A percentile compares a stretch with the other conserved stretches of the same genome.
Conservation (phyloP, 495 filamentous ascomycete genomes). For the Aspergillus baeticus region DNA sequence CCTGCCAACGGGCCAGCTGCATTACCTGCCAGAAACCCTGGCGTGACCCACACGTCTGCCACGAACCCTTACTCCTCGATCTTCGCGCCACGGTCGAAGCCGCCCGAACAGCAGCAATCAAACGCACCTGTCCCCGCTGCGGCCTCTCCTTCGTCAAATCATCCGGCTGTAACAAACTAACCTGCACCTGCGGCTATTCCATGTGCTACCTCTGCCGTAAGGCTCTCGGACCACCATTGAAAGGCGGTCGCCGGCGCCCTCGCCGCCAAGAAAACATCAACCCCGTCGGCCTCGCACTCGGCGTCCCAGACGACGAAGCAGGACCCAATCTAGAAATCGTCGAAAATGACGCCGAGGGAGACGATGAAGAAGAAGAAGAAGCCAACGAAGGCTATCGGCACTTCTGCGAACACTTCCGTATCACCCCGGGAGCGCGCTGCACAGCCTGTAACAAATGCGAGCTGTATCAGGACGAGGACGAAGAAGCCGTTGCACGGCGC, state of each 20-base stretch:
- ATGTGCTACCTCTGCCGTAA: constrained; percentile 93
- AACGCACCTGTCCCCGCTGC: constrained; percentile 91
- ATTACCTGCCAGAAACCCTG: constrained; percentile 67
- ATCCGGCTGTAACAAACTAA: constrained; percentile 93
- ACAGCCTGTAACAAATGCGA: constrained; percentile 83
- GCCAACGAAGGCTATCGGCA: constrained; percentile 76
- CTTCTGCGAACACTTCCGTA: constrained; percentile 94
- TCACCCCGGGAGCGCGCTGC: constrained; percentile 66
- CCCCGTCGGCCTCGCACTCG: constrained; percentile 11
- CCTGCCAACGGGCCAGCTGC: constrained; percentile 70
- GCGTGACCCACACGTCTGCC: constrained; percentile 67
- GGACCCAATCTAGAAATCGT: constrained; percentile 9
- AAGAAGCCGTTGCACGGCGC: constrained; percentile 69
- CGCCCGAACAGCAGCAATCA: constrained; percentile 88
- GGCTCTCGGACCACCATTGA: constrained; percentile 36
- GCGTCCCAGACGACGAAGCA: constrained; percentile 2
- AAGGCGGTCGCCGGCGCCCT: not conserved
- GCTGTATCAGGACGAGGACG: constrained; percentile 83
- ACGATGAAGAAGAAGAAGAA: constrained; percentile 32
- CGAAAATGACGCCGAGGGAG: constrained; percentile 17
- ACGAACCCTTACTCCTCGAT: constrained; percentile 61
- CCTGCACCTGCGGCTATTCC: constrained; percentile 94
- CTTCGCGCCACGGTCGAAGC: constrained; percentile 85
- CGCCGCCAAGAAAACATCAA: constrained; percentile 23
- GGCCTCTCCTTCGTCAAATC: constrained; percentile 87